phyloP scores from a whole-genome alignment of 1,284 basidiomycete genomes.

The Mixia osmundae region DNA sequence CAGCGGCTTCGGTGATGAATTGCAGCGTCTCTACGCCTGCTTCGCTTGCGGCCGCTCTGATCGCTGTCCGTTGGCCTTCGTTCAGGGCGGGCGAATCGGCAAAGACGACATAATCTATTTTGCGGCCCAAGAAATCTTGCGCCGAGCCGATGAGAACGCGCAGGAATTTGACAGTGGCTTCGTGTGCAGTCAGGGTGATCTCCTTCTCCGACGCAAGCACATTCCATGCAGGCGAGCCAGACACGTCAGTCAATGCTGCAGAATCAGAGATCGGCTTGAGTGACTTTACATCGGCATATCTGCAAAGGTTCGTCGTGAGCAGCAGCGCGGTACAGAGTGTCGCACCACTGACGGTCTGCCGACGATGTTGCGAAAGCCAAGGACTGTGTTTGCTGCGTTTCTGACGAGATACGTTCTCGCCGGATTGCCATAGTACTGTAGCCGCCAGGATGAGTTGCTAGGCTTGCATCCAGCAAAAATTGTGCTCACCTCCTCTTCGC shows the following conservation, averaged over 20 bases:
- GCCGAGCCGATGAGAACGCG: conserved; percentile 64
- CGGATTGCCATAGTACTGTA: conserved; percentile 83
- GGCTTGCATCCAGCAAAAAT: not conserved
- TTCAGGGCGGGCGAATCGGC: conserved; percentile 36
- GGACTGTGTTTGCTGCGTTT: conserved; percentile 83
- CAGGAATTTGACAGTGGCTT: conserved; percentile 69
- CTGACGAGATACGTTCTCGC: conserved; percentile 87
- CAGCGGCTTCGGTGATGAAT: conserved; percentile 28
- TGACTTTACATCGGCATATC: conserved; percentile 30
- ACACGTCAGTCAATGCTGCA: conserved; percentile 52
- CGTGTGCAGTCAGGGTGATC: conserved; percentile 48
- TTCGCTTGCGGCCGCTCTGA: conserved; percentile 24
- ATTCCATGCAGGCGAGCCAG: conserved; percentile 31
- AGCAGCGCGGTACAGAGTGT: conserved; percentile 15
- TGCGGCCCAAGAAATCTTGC: conserved; percentile 67
- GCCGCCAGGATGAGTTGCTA: not conserved
- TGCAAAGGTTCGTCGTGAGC: conserved; percentile 26
- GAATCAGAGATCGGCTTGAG: conserved; percentile 63
- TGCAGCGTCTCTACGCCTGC: conserved; percentile 45
- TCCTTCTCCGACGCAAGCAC: conserved; percentile 54
- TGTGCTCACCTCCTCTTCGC: conserved; percentile 53
- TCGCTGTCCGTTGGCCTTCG: conserved; percentile 20
- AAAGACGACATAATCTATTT: conserved; percentile 60
- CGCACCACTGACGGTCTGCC: conserved; percentile 75
- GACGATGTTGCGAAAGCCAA: conserved; percentile 75